These are phyloP conservation scores for Conticribra weissflogii DNA, from an alignment of 108 stramenopile species.

Conservation along the genomic window DNA sequence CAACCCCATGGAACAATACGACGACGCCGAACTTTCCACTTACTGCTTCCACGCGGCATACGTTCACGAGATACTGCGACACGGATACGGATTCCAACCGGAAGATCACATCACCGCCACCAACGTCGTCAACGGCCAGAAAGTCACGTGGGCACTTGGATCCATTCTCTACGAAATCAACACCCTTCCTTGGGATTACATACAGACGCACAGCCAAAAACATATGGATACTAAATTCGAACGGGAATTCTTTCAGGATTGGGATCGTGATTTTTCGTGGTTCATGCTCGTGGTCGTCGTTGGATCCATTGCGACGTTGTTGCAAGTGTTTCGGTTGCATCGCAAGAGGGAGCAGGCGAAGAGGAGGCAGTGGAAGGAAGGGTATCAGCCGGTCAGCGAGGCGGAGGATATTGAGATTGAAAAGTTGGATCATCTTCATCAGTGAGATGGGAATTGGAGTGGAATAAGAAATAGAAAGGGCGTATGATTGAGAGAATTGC, in stretches of 20 bases:
- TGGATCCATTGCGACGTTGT: slow-evolving; percentile 4
- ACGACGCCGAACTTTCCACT: slow-evolving; percentile 55
- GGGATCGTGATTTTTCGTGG: slow-evolving; percentile 15
- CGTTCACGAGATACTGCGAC: slow-evolving; percentile 63
- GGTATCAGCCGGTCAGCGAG: slow-evolving; percentile 27
- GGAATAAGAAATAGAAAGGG: no score
- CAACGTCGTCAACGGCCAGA: slow-evolving; percentile 76
- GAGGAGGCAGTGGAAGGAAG: slow-evolving; percentile 3
- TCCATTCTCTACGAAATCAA: slow-evolving; percentile 93
- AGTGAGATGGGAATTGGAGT: neutral
- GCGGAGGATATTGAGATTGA: slow-evolving; percentile 8
- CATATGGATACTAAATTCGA: slow-evolving; percentile 16
- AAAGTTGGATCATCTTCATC: neutral
- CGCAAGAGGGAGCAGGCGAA: slow-evolving; percentile 21
- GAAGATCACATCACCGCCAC: slow-evolving; percentile 74
- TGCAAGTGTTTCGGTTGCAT: slow-evolving; percentile 28
- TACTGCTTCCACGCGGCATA: slow-evolving; percentile 85
- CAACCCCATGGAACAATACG: slow-evolving; percentile 2
- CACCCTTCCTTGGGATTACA: slow-evolving; percentile 53
- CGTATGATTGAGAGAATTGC: no score
- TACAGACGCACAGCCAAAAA: slow-evolving; percentile 24
- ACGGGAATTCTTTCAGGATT: slow-evolving; percentile 9
- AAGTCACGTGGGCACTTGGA: slow-evolving; percentile 89
- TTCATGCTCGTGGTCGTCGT: slow-evolving; percentile 14
- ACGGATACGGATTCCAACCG: slow-evolving; percentile 77